Evolutionary conservation across 495 filamentous ascomycete species (phyloP).

Genomic region (Astrocystis sublimbata): DNA sequence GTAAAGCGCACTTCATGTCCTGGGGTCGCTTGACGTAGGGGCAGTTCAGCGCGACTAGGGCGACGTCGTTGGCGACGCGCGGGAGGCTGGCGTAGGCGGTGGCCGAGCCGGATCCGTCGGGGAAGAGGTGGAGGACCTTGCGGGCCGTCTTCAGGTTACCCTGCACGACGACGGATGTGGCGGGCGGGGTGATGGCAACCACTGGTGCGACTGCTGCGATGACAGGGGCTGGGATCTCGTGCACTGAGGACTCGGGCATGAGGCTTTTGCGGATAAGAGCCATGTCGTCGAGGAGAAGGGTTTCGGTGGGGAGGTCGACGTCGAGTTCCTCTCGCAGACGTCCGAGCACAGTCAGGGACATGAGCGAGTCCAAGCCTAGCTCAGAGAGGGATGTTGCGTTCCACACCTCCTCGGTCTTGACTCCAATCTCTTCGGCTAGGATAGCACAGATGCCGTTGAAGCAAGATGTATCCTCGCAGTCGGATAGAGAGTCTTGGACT

Average conservation of each 20-base stretch:
- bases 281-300: slow-evolving; percentile 57
- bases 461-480: not conserved
- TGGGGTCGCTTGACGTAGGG: slow-evolving; percentile 42
- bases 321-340: slow-evolving; percentile 39
- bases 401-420: slow-evolving; percentile 49
- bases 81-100: slow-evolving; percentile 48
- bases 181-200: slow-evolving; percentile 53
- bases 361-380: slow-evolving; percentile 43
- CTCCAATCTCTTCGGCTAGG: slow-evolving; percentile 55
- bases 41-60: slow-evolving; percentile 42
- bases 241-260: slow-evolving; percentile 25
- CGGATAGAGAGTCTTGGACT: not conserved
- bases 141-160: slow-evolving; percentile 52
- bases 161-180: slow-evolving; percentile 52
- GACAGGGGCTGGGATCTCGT: slow-evolving; percentile 16
- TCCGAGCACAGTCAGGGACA: slow-evolving; percentile 35
- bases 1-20: slow-evolving; percentile 27
- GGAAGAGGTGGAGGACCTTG: slow-evolving; percentile 59
- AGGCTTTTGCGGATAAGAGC: slow-evolving; percentile 39
- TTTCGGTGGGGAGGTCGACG: slow-evolving; percentile 44
- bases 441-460: not conserved
- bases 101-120: slow-evolving; percentile 63
- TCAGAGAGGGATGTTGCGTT: slow-evolving; percentile 31
- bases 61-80: slow-evolving; percentile 31
- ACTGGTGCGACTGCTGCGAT: slow-evolving; percentile 12